Evolutionary conservation across 345 rosid species (phyloP).

Genomic region (Salix udensis): DNA sequence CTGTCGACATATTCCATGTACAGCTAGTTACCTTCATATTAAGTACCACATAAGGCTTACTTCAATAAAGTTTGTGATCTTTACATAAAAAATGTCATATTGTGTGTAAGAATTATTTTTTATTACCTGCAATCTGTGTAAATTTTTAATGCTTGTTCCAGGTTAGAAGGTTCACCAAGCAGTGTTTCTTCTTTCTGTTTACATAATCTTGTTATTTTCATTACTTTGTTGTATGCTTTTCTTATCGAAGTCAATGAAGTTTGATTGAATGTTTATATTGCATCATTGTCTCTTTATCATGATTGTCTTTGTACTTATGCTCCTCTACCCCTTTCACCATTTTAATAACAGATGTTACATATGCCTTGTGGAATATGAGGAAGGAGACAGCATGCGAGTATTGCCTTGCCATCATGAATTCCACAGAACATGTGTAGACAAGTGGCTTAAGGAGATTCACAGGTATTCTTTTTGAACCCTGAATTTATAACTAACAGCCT

Average conservation of each 20-base stretch:
- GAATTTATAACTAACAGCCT: not conserved
- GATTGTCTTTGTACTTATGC: not conserved
- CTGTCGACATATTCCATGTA: not conserved
- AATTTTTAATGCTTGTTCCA: not conserved
- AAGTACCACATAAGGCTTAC: not conserved
- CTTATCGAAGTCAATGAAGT: not conserved
- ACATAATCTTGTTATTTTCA: not conserved
- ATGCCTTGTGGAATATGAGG: conserved; percentile 96
- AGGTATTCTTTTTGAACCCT: conserved; percentile 44
- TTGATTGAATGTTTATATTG: not conserved
- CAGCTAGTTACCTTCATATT: not conserved
- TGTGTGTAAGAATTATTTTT: not conserved
- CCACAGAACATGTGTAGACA: conserved; percentile 79
- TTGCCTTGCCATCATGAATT: conserved; percentile 92
- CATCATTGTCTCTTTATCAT: not conserved
- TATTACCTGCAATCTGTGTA: not conserved
- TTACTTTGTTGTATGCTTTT: not conserved
- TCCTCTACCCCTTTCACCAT: not conserved
- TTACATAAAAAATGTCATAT: not conserved
- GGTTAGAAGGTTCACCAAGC: not conserved
- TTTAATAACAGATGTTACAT: conserved; percentile 68
- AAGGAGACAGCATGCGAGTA: conserved; percentile 77
- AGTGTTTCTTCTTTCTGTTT: not conserved
- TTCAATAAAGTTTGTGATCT: not conserved
- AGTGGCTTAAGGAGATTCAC: conserved; percentile 98